These are phyloP conservation scores for Trichophyton simii DNA, from an alignment of 2,329 filamentous ascomycete species.

Conservation along the genomic window DNA sequence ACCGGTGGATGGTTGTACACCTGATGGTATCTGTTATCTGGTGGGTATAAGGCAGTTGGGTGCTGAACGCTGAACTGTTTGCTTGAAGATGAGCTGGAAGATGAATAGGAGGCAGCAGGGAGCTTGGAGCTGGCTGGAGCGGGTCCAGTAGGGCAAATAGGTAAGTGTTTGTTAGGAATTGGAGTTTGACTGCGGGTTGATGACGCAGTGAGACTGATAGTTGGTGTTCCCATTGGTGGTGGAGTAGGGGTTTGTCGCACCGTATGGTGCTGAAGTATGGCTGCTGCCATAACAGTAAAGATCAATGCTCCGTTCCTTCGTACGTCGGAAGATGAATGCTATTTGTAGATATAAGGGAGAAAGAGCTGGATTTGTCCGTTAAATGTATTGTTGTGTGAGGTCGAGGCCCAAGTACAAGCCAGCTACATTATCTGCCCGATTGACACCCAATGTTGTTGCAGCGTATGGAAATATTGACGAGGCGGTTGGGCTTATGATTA, in stretches of 20 bases:
- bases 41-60: conserved; percentile 62
- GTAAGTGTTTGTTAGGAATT: conserved; percentile 80
- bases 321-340: neutral
- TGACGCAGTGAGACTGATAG: conserved; percentile 43
- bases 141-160: conserved; percentile 74
- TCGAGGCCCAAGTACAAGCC: neutral
- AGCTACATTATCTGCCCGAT: neutral
- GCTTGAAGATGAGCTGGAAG: conserved; percentile 39
- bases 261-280: conserved; percentile 36
- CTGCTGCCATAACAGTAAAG: conserved; percentile 31
- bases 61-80: conserved; percentile 35
- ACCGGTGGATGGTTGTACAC: conserved; percentile 47
- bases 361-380: neutral
- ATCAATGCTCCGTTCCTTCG: neutral
- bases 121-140: conserved; percentile 28
- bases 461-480: neutral
- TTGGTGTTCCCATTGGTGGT: conserved; percentile 33
- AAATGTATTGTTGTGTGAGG: neutral
- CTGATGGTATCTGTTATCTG: conserved; percentile 47
- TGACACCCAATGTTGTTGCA: neutral
- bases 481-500: neutral
- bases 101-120: conserved; percentile 54
- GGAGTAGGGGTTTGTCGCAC: conserved; percentile 39
- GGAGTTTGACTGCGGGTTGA: conserved; percentile 45
- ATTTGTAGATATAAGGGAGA: neutral